phyloP scores from a whole-genome alignment of 2,329 filamentous ascomycete genomes.

The Annulohypoxylon truncatum region DNA sequence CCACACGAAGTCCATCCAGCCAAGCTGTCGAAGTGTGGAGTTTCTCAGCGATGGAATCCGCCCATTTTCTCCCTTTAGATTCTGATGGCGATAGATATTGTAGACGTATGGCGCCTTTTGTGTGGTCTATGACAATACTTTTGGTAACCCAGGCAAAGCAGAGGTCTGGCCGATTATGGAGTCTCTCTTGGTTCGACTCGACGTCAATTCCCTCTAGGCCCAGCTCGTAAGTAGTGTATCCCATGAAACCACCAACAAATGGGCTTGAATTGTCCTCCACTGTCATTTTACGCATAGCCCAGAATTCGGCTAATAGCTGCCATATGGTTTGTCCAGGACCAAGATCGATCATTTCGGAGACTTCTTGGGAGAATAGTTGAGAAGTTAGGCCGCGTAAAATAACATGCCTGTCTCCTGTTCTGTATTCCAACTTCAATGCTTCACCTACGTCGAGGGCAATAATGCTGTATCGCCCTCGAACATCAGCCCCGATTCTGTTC shows the following conservation, averaged over 20 bases:
- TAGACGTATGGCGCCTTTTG: conserved; percentile 68
- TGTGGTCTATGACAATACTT: conserved; percentile 82
- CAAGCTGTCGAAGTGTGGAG: conserved; percentile 53
- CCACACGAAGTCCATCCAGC: conserved; percentile 44
- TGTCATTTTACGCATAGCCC: conserved; percentile 47
- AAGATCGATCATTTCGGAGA: conserved; percentile 47
- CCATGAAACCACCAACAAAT: conserved; percentile 87
- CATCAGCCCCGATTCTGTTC: conserved; percentile 56
- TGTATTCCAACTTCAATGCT: conserved; percentile 68
- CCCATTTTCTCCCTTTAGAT: conserved; percentile 56
- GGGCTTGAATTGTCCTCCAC: conserved; percentile 54
- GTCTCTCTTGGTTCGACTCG: conserved; percentile 46
- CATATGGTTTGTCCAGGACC: conserved; percentile 56
- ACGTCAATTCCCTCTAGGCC: conserved; percentile 73
- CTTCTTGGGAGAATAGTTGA: conserved; percentile 29
- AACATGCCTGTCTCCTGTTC: conserved; percentile 59
- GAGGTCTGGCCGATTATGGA: conserved; percentile 71
- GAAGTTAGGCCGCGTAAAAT: conserved; percentile 46
- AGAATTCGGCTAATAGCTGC: conserved; percentile 63
- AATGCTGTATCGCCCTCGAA: conserved; percentile 76
- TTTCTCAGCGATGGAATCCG: conserved; percentile 53
- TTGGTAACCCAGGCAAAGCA: conserved; percentile 81
- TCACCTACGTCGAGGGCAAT: conserved; percentile 73
- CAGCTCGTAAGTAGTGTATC: conserved; percentile 87
- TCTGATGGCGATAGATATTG: conserved; percentile 69